phyloP scores from a whole-genome alignment of 1,139 yeast species.

The Hyphopichia fennica region DNA sequence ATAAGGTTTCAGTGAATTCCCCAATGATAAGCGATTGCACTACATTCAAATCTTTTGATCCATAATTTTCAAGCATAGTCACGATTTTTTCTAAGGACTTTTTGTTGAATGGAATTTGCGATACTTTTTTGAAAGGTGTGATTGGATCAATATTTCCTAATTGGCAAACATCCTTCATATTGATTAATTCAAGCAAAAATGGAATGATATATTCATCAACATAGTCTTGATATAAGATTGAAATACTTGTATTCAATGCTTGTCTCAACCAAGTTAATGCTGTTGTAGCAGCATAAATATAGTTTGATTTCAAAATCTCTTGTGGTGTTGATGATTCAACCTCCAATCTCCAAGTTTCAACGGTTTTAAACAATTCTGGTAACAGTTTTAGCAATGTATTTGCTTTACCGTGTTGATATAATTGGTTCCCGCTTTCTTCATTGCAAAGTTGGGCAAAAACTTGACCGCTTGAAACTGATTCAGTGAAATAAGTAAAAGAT shows the following conservation, averaged over 20 bases:
- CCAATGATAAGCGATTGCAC: conserved; percentile 71
- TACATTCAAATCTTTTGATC: conserved; percentile 49
- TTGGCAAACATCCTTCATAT: conserved; percentile 79
- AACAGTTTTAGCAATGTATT: conserved; percentile 22
- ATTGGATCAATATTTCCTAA: conserved; percentile 66
- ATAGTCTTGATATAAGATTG: conserved; percentile 37
- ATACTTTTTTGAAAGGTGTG: conserved; percentile 51
- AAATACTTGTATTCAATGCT: conserved; percentile 42
- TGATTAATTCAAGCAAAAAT: conserved; percentile 63
- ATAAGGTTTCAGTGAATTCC: conserved; percentile 71
- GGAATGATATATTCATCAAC: conserved; percentile 59
- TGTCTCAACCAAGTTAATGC: conserved; percentile 43
- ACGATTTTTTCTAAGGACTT: conserved; percentile 48
- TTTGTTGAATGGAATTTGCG: conserved; percentile 56
- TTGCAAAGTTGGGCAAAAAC: conserved; percentile 43
- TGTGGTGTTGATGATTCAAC: conserved; percentile 40
- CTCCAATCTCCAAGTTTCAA: conserved; percentile 44
- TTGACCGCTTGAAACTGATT: conserved; percentile 44
- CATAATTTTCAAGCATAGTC: conserved; percentile 47
- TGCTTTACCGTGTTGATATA: conserved; percentile 17
- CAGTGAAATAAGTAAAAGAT: conserved; percentile 53
- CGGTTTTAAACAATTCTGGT: conserved; percentile 39
- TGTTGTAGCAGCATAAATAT: conserved; percentile 49
- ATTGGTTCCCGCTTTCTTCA: conserved; percentile 17
- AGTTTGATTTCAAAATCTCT: conserved; percentile 46